Conservation (phyloP, 345 rosid genomes). For the Triadica sebifera region DNA sequence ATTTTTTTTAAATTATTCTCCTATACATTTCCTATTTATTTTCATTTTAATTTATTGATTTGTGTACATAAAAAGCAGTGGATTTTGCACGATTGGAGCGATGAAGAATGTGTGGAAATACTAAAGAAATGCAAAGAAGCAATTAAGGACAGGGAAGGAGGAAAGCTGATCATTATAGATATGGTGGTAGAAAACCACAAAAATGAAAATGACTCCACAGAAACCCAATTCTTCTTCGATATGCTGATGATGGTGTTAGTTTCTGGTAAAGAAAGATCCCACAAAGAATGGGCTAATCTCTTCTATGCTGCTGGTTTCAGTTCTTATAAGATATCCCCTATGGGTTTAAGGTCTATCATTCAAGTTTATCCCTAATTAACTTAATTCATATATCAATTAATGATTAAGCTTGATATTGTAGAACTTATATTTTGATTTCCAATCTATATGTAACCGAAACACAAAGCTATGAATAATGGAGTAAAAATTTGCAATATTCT, state of each 20-base stretch:
- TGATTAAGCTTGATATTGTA: too few species aligned
- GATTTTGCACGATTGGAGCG: constrained; percentile 16
- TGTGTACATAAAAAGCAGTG: neutral
- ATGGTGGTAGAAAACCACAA: neutral
- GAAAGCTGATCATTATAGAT: constrained; percentile 14
- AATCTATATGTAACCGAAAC: too few species aligned
- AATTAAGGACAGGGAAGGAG: neutral
- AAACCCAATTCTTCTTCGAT: constrained; percentile 29
- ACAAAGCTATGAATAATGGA: too few species aligned
- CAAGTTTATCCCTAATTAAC: neutral
- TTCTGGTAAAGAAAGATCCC: constrained; percentile 17
- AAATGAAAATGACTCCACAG: neutral
- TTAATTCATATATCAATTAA: too few species aligned
- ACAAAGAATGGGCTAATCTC: constrained; percentile 18
- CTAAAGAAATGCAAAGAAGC: constrained; percentile 6
- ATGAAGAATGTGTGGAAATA: constrained; percentile 15
- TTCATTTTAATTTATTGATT: neutral
- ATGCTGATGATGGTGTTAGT: constrained; percentile 22
- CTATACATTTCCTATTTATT: neutral
- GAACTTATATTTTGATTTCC: too few species aligned
- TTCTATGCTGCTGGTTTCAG: neutral
- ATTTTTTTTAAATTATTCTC: neutral
- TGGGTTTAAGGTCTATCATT: constrained; percentile 14
- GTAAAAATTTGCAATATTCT: too few species aligned
- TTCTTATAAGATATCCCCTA: neutral